phyloP scores from a whole-genome alignment of 495 filamentous ascomycete species.

The Xylaria cubensis region DNA sequence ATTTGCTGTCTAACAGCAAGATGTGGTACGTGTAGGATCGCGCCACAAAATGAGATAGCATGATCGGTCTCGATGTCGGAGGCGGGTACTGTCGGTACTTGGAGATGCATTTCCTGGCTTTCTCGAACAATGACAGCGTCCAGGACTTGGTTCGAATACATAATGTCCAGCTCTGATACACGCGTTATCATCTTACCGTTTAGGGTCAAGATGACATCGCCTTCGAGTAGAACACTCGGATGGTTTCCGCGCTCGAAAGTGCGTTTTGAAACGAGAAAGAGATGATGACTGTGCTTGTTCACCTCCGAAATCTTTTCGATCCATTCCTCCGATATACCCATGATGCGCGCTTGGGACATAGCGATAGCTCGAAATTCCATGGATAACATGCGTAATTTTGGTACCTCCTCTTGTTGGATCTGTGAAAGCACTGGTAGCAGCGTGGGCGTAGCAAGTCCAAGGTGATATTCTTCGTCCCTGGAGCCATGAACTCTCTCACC shows the following conservation, averaged over 20 bases:
- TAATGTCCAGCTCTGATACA: constrained; percentile 90
- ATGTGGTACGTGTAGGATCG: constrained; percentile 90
- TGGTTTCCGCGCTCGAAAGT: constrained; percentile 68
- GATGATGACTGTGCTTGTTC: constrained; percentile 89
- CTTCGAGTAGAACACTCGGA: constrained; percentile 78
- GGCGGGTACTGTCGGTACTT: constrained; percentile 85
- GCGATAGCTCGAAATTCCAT: constrained; percentile 94
- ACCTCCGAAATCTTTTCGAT: constrained; percentile 84
- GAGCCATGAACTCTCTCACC: constrained; percentile 83
- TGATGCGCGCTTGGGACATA: constrained; percentile 97
- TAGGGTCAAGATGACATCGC: constrained; percentile 89
- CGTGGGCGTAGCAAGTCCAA: constrained; percentile 88
- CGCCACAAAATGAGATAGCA: constrained; percentile 93
- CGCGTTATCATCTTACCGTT: constrained; percentile 92
- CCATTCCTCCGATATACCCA: constrained; percentile 97
- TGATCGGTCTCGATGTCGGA: constrained; percentile 91
- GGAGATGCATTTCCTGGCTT: constrained; percentile 76
- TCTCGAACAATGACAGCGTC: constrained; percentile 88
- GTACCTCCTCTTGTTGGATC: constrained; percentile 78
- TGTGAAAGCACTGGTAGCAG: constrained; percentile 83
- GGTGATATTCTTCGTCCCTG: constrained; percentile 96
- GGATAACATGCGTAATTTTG: constrained; percentile 85
- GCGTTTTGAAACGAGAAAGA: constrained; percentile 96
- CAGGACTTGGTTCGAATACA: constrained; percentile 88
- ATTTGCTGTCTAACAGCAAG: constrained; percentile 98